phyloP scores from a whole-genome alignment of 176 grass and related monocot species.

The Rhynchospora pubera region DNA sequence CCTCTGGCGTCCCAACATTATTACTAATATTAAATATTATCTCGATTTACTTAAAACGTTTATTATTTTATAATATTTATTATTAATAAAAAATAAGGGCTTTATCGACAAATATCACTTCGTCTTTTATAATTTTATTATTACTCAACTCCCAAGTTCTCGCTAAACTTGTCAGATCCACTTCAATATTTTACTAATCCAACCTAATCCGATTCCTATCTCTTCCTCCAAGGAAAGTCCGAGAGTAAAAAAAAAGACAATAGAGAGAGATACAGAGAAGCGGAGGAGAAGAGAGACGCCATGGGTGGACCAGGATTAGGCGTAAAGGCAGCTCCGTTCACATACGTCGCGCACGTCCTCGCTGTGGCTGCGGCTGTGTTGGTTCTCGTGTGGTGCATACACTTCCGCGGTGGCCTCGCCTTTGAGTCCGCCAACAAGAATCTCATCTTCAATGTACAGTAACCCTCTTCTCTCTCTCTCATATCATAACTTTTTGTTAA shows the following conservation, averaged over 20 bases:
- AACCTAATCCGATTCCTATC: not conserved
- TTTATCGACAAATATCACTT: not conserved
- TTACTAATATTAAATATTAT: no score
- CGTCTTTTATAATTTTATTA: not conserved
- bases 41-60: no score
- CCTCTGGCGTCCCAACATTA: no score
- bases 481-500: not conserved
- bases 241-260: not conserved
- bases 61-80: no score
- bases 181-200: not conserved
- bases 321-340: slow-evolving; percentile 57
- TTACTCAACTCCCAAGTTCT: not conserved
- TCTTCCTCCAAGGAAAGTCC: not conserved
- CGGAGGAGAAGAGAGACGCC: not conserved
- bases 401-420: slow-evolving; percentile 83
- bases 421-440: slow-evolving; percentile 70
- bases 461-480: not conserved
- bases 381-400: slow-evolving; percentile 81
- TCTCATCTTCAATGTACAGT: slow-evolving; percentile 83
- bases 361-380: slow-evolving; percentile 42
- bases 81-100: no score
- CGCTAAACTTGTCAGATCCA: slow-evolving; percentile 1
- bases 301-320: slow-evolving; percentile 20
- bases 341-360: slow-evolving; percentile 64
- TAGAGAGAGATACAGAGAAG: not conserved